These are phyloP conservation scores for Podaxis pistillaris DNA, from an alignment of 768 basidiomycete genomes.

Conservation along the genomic window DNA sequence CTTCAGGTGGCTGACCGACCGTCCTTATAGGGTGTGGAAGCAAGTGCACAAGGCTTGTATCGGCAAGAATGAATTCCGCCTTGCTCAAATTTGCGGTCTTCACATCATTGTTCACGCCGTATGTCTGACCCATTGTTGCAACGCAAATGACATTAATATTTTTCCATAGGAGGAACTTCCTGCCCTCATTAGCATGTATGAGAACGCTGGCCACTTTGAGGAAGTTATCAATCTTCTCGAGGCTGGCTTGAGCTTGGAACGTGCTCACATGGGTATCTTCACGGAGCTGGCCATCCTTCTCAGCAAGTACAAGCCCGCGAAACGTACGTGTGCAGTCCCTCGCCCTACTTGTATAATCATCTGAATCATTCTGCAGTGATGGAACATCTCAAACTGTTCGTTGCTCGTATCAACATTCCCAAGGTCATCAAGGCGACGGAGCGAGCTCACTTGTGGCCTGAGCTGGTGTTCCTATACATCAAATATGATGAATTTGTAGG, in stretches of 20 bases:
- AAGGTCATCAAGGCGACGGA: conserved; percentile 98
- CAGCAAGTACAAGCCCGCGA: conserved; percentile 93
- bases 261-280: conserved; percentile 99
- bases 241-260: conserved; percentile 93
- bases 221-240: conserved; percentile 91
- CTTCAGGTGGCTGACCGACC: conserved; percentile 13
- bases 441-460: conserved; percentile 96
- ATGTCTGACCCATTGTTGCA: conserved; percentile 23
- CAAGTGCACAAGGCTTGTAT: conserved; percentile 99
- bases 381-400: conserved; percentile 98
- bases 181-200: conserved; percentile 77
- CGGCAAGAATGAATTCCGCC: conserved; percentile 96
- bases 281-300: conserved; percentile 90
- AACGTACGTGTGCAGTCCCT: conserved; percentile 53
- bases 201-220: conserved; percentile 90
- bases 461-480: conserved; percentile 97
- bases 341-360: neutral
- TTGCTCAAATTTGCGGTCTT: conserved; percentile 90
- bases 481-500: conserved; percentile 94
- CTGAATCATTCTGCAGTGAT: conserved; percentile 59
- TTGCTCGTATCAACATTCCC: conserved; percentile 95
- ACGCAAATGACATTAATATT: conserved; percentile 20
- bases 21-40: conserved; percentile 85
- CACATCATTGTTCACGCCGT: conserved; percentile 94
- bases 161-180: conserved; percentile 72